A percentile compares a stretch with the other conserved stretches of the same genome.
Evolutionary conservation across 2,329 filamentous ascomycete species (phyloP).

Genomic region (Cercospora citrullina): DNA sequence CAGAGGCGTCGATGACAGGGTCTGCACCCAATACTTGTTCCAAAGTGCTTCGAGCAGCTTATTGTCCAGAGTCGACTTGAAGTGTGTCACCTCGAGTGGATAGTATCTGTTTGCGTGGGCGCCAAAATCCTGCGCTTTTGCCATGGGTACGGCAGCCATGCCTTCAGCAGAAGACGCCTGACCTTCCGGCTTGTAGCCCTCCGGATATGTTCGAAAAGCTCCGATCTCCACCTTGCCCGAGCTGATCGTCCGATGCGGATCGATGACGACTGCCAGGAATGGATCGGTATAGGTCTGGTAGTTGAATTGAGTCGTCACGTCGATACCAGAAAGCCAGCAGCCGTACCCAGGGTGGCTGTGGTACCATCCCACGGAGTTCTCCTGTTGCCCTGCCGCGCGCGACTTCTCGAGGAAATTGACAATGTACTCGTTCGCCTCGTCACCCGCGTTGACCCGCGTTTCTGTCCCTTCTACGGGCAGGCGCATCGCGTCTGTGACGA

Average conservation of each 20-base stretch:
- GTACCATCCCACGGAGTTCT: slow-evolving; percentile 98
- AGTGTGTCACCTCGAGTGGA: slow-evolving; percentile 84
- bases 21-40: slow-evolving; percentile 99
- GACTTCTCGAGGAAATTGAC: slow-evolving; percentile 77
- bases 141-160: slow-evolving; percentile 79
- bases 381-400: slow-evolving; percentile 72
- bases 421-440: slow-evolving; percentile 96
- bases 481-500: slow-evolving; percentile 91
- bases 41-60: slow-evolving; percentile 85
- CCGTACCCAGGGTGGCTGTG: slow-evolving; percentile 97
- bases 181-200: slow-evolving; percentile 62
- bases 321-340: slow-evolving; percentile 96
- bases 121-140: slow-evolving; percentile 93
- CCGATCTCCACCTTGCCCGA: slow-evolving; percentile 97
- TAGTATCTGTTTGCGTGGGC: slow-evolving; percentile 92
- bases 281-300: slow-evolving; percentile 87
- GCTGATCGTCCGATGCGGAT: slow-evolving; percentile 91
- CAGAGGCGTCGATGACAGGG: slow-evolving; percentile 84
- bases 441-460: slow-evolving; percentile 92
- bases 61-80: slow-evolving; percentile 87
- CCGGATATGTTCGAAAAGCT: slow-evolving; percentile 88
- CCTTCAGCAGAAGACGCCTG: slow-evolving; percentile 52
- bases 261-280: slow-evolving; percentile 93
- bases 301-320: slow-evolving; percentile 81
- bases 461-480: slow-evolving; percentile 98